Percentiles rank a stretch among this genome's conserved stretches.
phyloP scores from a whole-genome alignment of 805 yeast genomes.

The Starmera dryadoides region DNA sequence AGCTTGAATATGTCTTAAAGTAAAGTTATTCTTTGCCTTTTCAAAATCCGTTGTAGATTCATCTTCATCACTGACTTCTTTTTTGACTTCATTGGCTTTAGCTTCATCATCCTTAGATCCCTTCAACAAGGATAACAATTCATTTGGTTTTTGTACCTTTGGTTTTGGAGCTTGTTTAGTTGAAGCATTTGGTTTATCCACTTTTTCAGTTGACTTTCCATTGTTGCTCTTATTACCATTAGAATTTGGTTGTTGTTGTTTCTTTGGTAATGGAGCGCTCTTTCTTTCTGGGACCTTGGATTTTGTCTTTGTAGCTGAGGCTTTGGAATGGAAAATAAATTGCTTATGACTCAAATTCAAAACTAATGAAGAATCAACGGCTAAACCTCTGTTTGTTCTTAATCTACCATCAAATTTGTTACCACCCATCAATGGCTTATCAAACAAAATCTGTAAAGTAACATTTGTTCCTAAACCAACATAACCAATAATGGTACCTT shows the following conservation, averaged over 20 bases:
- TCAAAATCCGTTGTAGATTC: conserved; percentile 22
- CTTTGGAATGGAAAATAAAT: conserved; percentile 66
- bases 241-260: neutral
- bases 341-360: conserved; percentile 73
- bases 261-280: conserved; percentile 3
- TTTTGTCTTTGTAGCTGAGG: conserved; percentile 32
- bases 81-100: conserved; percentile 2
- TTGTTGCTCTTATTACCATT: neutral
- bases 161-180: conserved; percentile 11
- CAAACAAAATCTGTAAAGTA: conserved; percentile 76
- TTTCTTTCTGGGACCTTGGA: conserved; percentile 25
- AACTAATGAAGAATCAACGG: conserved; percentile 74
- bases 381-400: conserved; percentile 72
- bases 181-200: conserved; percentile 2
- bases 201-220: conserved; percentile 1
- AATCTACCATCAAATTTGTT: conserved; percentile 73
- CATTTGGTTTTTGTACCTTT: conserved; percentile 29
- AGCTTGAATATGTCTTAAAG: conserved; percentile 10
- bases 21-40: conserved; percentile 14
- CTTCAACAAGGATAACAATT: conserved; percentile 37
- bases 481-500: conserved; percentile 87
- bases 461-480: conserved; percentile 45
- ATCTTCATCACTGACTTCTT: conserved; percentile 3
- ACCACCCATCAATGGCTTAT: conserved; percentile 76
- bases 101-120: conserved; percentile 17